Evolutionary conservation across 768 basidiomycete genomes (phyloP).

Genomic region (Termitomyces sp.): DNA sequence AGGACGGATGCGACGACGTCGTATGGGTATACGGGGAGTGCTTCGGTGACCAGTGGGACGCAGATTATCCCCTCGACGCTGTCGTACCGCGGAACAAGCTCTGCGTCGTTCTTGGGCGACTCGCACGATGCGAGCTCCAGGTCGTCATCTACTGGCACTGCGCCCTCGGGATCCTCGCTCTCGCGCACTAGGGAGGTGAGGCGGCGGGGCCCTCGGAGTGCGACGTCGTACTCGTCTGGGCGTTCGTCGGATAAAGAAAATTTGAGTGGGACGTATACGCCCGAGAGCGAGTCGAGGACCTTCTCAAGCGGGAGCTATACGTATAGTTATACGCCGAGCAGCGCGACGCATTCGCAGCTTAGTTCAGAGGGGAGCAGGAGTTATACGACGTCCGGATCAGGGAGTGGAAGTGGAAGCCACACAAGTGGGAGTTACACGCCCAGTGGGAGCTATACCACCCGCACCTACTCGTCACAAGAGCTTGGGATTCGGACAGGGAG

Average conservation of each 20-base stretch:
- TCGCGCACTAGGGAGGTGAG: slow-evolving; percentile 58
- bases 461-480: slow-evolving; percentile 12
- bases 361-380: slow-evolving; percentile 9
- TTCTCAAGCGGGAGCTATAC: slow-evolving; percentile 15
- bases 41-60: slow-evolving; percentile 29
- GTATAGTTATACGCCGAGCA: not conserved
- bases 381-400: too few relatives aligned
- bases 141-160: slow-evolving; percentile 34
- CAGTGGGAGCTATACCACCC: slow-evolving; percentile 16
- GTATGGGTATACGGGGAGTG: slow-evolving; percentile 24
- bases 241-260: slow-evolving; percentile 51
- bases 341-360: slow-evolving; percentile 7
- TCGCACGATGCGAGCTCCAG: slow-evolving; percentile 38
- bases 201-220: slow-evolving; percentile 41
- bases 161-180: slow-evolving; percentile 47
- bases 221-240: slow-evolving; percentile 38
- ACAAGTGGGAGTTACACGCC: slow-evolving; percentile 24
- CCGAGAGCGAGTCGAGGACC: slow-evolving; percentile 23
- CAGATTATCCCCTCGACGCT: slow-evolving; percentile 46
- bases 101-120: slow-evolving; percentile 54
- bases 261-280: slow-evolving; percentile 19
- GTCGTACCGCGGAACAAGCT: slow-evolving; percentile 47
- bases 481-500: slow-evolving; percentile 16
- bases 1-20: slow-evolving; percentile 20
- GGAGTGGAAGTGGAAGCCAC: slow-evolving; percentile 13